Conservation (phyloP, 2,329 filamentous ascomycete genomes). For the Aspergillus felis region DNA sequence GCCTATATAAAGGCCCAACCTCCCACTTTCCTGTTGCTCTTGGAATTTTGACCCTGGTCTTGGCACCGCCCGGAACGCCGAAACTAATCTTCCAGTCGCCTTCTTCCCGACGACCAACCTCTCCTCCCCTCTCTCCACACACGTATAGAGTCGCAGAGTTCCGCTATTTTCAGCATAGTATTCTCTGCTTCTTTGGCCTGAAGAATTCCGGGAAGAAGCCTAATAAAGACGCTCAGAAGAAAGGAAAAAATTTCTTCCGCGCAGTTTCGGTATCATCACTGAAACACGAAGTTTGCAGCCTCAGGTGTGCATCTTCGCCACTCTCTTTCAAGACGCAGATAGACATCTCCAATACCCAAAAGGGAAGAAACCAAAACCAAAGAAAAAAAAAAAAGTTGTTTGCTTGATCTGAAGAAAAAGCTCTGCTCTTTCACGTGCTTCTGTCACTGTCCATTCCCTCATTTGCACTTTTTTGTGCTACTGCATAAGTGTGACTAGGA, state of each 20-base stretch:
- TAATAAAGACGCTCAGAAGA: conserved; percentile 12
- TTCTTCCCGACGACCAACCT: conserved; percentile 24
- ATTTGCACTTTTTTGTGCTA: conserved; percentile 7
- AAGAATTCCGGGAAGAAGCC: conserved; percentile 17
- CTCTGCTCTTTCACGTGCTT: not conserved
- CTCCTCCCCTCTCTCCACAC: conserved; percentile 19
- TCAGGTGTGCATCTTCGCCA: conserved; percentile 22
- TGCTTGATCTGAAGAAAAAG: conserved; percentile 3
- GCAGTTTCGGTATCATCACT: conserved; percentile 16
- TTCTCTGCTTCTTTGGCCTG: conserved; percentile 12
- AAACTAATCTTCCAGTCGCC: conserved; percentile 15
- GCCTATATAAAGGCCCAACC: conserved; percentile 40
- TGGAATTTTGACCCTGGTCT: conserved; percentile 37
- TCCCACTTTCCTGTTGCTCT: conserved; percentile 29
- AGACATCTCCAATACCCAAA: conserved; percentile 20
- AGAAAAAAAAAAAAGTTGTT: conserved; percentile 14
- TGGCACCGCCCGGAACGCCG: conserved; percentile 37
- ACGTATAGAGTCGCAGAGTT: conserved; percentile 16
- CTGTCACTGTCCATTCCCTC: conserved; percentile 16
- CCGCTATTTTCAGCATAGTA: conserved; percentile 7
- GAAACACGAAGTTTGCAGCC: conserved; percentile 23
- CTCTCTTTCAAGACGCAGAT: conserved; percentile 21
- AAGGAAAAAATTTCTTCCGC: conserved; percentile 5
- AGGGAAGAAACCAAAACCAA: conserved; percentile 15
- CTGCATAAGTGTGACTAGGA: conserved; percentile 20